Percentiles rank a stretch among this genome's conserved stretches.
Conservation (phyloP, 306 rosid genomes). For the Lathyrus sativus region DNA sequence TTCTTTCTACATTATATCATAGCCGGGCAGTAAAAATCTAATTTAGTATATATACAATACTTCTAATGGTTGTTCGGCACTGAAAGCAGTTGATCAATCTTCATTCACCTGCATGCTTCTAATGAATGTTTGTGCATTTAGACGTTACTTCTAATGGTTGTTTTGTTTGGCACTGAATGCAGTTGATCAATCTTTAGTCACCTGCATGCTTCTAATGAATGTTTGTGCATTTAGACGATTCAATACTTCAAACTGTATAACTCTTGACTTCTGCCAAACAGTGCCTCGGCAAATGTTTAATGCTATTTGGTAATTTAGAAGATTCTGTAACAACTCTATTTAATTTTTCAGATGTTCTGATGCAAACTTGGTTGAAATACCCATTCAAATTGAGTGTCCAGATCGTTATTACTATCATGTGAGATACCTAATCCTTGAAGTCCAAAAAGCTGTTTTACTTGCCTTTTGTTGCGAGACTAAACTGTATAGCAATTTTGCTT, state of each 20-base stretch:
- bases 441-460: conserved; percentile 21
- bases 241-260: background rate
- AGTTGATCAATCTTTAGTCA: background rate
- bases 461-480: conserved; percentile 25
- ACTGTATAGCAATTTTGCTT: conserved; percentile 29
- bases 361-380: conserved; percentile 84
- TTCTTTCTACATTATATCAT: background rate
- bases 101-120: background rate
- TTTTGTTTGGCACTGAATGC: no score
- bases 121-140: no score
- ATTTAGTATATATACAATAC: background rate
- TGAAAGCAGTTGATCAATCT: background rate
- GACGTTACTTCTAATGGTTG: no score
- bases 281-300: conserved; percentile 19
- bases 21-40: background rate
- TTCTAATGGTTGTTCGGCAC: background rate
- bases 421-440: conserved; percentile 42
- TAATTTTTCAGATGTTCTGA: conserved; percentile 70
- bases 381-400: conserved; percentile 82
- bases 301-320: conserved; percentile 15
- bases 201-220: conserved; percentile 15
- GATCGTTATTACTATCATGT: conserved; percentile 77
- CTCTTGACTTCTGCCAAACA: conserved; percentile 22
- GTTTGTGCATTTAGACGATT: background rate
- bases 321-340: conserved; percentile 4